Evolutionary conservation across 495 filamentous ascomycete species (phyloP).

Genomic region (Jackrogersella multiformis): DNA sequence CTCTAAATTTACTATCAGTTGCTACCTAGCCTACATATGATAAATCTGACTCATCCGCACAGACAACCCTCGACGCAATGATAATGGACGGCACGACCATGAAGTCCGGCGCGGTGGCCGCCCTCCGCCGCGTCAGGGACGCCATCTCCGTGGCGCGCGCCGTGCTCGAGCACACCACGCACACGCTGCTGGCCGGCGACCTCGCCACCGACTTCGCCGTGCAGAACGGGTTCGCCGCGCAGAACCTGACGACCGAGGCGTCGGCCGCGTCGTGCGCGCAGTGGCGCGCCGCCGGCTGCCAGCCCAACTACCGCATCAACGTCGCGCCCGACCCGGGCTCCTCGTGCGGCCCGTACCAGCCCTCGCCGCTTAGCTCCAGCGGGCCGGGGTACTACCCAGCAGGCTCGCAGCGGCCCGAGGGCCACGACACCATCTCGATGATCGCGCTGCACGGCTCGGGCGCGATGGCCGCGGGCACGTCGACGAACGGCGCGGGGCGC

Average conservation of each 20-base stretch:
- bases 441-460: constrained; percentile 51
- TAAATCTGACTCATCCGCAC: not conserved
- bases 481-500: constrained; percentile 58
- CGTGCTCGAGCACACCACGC: constrained; percentile 56
- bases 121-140: constrained; percentile 54
- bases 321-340: constrained; percentile 47
- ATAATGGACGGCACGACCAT: constrained; percentile 56
- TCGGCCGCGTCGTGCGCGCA: constrained; percentile 48
- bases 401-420: constrained; percentile 9
- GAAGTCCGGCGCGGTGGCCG: constrained; percentile 57
- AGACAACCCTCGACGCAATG: constrained; percentile 59
- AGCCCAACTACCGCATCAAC: constrained; percentile 54
- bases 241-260: constrained; percentile 50
- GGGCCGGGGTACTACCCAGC: not conserved
- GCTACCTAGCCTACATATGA: not conserved
- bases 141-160: constrained; percentile 56
- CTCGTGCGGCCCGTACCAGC: constrained; percentile 56
- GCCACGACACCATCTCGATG: constrained; percentile 61
- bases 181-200: constrained; percentile 58
- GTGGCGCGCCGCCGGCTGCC: constrained; percentile 51
- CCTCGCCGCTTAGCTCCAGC: constrained; percentile 19
- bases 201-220: constrained; percentile 57
- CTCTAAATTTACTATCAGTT: too few relatives aligned
- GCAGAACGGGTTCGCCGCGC: constrained; percentile 53
- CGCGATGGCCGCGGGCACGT: constrained; percentile 58